A percentile compares a stretch with the other conserved stretches of the same genome.
Conservation (phyloP, 179 eudicot genomes). For the Nepenthes alata region DNA sequence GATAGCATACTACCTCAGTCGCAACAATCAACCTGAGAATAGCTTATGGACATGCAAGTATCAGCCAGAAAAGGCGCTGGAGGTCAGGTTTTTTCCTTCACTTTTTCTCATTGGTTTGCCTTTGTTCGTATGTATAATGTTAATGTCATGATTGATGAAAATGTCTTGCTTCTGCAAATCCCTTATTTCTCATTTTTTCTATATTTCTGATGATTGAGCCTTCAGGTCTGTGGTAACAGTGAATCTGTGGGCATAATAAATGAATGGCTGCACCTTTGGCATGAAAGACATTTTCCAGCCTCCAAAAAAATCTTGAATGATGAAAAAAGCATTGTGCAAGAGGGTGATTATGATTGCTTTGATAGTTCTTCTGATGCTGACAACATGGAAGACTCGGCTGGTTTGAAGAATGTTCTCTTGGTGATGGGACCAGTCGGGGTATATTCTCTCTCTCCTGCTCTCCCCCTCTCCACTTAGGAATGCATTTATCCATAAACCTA, state of each 20-base stretch:
- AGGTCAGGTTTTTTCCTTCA: slow-evolving; percentile 36
- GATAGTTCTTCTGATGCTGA: slow-evolving; percentile 45
- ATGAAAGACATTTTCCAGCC: slow-evolving; percentile 35
- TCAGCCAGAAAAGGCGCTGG: slow-evolving; percentile 72
- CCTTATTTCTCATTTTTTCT: neutral
- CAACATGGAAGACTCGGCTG: slow-evolving; percentile 28
- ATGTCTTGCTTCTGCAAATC: neutral
- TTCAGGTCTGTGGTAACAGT: slow-evolving; percentile 85
- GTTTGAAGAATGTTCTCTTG: slow-evolving; percentile 76
- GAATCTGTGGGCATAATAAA: slow-evolving; percentile 61
- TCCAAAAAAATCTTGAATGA: slow-evolving; percentile 21
- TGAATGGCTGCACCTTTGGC: slow-evolving; percentile 86
- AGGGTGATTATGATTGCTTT: slow-evolving; percentile 22
- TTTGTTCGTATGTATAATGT: neutral
- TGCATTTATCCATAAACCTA: neutral
- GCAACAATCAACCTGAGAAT: slow-evolving; percentile 42
- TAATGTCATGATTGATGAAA: neutral
- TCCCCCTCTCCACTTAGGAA: neutral
- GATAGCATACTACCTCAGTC: slow-evolving; percentile 27
- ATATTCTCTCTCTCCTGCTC: slow-evolving; percentile 11
- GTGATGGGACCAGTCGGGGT: slow-evolving; percentile 98
- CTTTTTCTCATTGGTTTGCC: slow-evolving; percentile 1
- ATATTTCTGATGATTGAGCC: slow-evolving; percentile 10
- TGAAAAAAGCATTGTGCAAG: slow-evolving; percentile 21
- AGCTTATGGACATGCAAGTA: slow-evolving; percentile 86